phyloP scores from a whole-genome alignment of 83 land plant genomes.

The Thuja plicata region DNA sequence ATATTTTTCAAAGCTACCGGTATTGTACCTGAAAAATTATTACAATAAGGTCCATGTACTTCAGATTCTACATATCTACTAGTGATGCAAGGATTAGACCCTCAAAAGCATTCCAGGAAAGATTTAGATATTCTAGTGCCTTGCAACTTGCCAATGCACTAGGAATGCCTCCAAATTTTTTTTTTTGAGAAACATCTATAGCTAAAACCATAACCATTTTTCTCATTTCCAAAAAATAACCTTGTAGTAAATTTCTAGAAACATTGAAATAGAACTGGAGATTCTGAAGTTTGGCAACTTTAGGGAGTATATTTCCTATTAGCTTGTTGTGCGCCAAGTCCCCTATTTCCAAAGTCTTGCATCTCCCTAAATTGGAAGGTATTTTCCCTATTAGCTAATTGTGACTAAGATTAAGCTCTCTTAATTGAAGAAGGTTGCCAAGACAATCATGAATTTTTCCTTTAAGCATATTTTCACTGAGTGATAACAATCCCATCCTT shows the following conservation, averaged over 20 bases:
- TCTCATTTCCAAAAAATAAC: not conserved
- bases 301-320: not conserved
- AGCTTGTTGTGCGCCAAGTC: conserved; percentile 19
- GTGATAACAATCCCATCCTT: not conserved
- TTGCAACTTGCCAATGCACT: not conserved
- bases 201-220: not conserved
- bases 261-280: not conserved
- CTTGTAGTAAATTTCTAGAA: not conserved
- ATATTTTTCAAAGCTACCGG: not conserved
- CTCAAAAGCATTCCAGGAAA: not conserved
- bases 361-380: not conserved
- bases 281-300: conserved; percentile 1
- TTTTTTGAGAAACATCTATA: not conserved
- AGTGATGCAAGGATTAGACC: not conserved
- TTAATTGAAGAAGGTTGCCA: not conserved
- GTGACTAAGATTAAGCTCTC: not conserved
- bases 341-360: not conserved
- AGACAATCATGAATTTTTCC: not conserved
- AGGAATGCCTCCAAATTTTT: not conserved
- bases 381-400: conserved; percentile 8
- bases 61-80: not conserved
- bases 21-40: not conserved
- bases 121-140: not conserved
- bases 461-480: not conserved
- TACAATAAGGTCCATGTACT: not conserved